A percentile compares a stretch with the other conserved stretches of the same genome.
phyloP scores from a whole-genome alignment of 2,329 filamentous ascomycete genomes.

The Colletotrichum plurivorum region DNA sequence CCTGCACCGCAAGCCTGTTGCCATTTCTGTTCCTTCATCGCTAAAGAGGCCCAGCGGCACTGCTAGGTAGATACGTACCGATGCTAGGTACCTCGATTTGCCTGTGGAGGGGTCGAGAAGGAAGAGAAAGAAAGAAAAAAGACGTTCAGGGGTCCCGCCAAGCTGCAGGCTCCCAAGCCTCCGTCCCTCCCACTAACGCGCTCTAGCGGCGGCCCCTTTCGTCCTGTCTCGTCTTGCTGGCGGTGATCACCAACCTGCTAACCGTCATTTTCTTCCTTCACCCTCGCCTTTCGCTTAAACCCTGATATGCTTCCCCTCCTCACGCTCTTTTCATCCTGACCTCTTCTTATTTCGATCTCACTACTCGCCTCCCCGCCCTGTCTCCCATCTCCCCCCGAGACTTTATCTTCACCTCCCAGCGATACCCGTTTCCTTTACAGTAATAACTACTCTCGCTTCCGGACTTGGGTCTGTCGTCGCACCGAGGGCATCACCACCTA shows the following conservation, averaged over 20 bases:
- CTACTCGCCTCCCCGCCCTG: constrained; percentile 21
- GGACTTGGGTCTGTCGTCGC: constrained; percentile 32
- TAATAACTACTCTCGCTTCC: constrained; percentile 34
- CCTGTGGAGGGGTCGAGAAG: constrained; percentile 3
- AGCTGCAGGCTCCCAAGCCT: constrained; percentile 26
- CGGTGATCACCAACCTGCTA: constrained; percentile 29
- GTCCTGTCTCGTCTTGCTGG: constrained; percentile 34
- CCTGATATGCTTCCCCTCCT: constrained; percentile 39
- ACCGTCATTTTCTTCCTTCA: constrained; percentile 26
- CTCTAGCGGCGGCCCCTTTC: constrained; percentile 36
- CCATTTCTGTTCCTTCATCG: constrained; percentile 26
- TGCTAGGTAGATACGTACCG: not conserved
- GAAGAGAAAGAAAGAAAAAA: constrained; percentile 18
- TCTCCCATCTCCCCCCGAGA: constrained; percentile 11
- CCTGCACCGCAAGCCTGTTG: constrained; percentile 21
- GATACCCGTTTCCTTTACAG: constrained; percentile 39
- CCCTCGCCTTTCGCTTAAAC: constrained; percentile 35
- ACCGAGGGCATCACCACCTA: constrained; percentile 7
- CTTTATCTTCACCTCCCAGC: not conserved
- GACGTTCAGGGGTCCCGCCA: constrained; percentile 32
- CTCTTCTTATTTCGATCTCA: constrained; percentile 32
- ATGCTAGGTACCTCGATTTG: not conserved
- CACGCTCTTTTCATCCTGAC: constrained; percentile 39
- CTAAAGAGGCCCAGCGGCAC: not conserved
- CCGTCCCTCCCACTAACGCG: constrained; percentile 34